Conservation (phyloP, 129 eudicot genomes). For the Saussurea involucrata region DNA sequence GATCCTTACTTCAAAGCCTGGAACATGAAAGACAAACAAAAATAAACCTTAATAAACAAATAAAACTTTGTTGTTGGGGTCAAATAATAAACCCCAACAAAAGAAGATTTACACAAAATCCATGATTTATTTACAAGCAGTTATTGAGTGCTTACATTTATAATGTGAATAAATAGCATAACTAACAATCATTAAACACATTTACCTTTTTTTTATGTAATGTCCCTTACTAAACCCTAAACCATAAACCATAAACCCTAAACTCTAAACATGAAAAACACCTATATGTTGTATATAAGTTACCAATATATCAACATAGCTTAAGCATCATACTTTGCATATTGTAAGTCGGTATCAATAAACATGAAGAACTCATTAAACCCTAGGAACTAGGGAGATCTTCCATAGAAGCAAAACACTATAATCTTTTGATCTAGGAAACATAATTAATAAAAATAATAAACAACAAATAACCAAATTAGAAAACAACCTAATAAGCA, state of each 20-base stretch:
- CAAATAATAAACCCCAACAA: not conserved
- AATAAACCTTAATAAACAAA: too few species aligned
- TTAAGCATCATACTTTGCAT: slow-evolving; percentile 2
- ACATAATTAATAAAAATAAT: too few species aligned
- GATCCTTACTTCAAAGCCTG: too few species aligned
- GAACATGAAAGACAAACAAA: too few species aligned
- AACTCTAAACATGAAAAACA: not conserved
- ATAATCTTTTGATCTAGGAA: too few species aligned
- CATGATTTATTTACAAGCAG: not conserved
- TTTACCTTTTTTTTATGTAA: not conserved
- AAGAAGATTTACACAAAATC: not conserved
- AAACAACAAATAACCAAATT: too few species aligned
- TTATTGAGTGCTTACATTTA: slow-evolving; percentile 7
- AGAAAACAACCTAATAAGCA: too few species aligned
- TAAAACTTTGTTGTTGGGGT: slow-evolving; percentile 1
- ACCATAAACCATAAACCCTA: too few species aligned
- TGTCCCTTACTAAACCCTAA: too few species aligned
- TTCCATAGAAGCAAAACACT: too few species aligned
- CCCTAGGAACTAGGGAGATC: too few species aligned
- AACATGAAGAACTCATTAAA: not conserved
- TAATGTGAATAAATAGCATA: slow-evolving; percentile 11
- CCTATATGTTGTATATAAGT: slow-evolving; percentile 22
- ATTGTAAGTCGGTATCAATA: not conserved
- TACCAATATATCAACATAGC: not conserved
- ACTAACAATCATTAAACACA: too few species aligned